Evolutionary conservation across 2,329 filamentous ascomycete genomes (phyloP), one percentile per base, ranked within the genome.

Genomic region (Cytospora paraplurivora): DNA sequence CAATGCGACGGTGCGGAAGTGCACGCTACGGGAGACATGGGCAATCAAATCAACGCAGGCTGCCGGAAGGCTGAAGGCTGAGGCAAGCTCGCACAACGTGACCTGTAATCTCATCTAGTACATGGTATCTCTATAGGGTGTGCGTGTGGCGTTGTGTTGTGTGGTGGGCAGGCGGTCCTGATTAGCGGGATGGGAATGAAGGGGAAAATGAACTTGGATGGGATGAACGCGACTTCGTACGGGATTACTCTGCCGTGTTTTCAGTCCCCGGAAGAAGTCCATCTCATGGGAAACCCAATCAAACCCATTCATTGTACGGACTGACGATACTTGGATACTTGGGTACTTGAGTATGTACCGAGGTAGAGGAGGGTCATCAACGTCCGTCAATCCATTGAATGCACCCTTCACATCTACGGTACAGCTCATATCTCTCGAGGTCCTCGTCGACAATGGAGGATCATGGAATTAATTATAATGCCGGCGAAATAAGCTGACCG

Each of bases 401-500:
- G n/a, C 27, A 27, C 27, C 4, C 27, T 27, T 27, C 27, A 27
- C 27, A 27, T 3, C 27, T 27, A 27, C 27, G 4, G 35, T 37
- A 37, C 35, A 37, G 35, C 35, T 10, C 12, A 8, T 13, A 7
- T 37, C 35, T 37, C 35, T 44, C 41, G 41, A 41, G 21, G n/a
- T 32, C 15, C 17, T 17, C 49, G 35, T 21, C 21, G 21, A 19
- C 49, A 50, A 19, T 34, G 17, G 44, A 59, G 32, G 33, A 54
- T 60, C 53, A 41, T 60, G 58, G 27, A 50, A 19, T 35, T 21
- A 53, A 59, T 41, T 41, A 60, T 60, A 60, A 41, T 60, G 58
- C 58, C 58, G 58, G 58, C 49, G 49, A 21, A 60, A 60, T 60
- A 34, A 44, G 37, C 58, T 60, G 53, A 60, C 58, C 58, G 58